Evolutionary conservation across 495 filamentous ascomycete genomes (phyloP), one percentile per base, ranked within the genome.

Genomic region (Achaetomiella virescens): DNA sequence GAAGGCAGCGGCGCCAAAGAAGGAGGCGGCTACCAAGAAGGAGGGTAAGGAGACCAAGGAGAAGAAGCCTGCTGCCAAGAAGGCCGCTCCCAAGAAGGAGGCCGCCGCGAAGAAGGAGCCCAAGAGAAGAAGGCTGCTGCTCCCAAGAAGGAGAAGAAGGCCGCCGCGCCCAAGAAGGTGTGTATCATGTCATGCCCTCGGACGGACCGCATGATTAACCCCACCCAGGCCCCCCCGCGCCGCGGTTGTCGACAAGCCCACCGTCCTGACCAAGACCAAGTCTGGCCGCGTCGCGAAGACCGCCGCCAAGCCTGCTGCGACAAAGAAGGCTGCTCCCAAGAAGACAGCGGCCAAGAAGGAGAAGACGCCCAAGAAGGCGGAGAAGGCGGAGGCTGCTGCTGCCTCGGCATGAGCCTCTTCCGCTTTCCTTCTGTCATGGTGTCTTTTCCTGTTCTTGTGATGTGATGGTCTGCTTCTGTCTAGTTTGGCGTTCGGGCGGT

Each of bases 281-380:
- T 87, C 90, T 20, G 90, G 91, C 17, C 86, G 91, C 54, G 86
- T 95, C 58, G 84, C 89, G 43, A 96, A 96, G 85, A 67, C 72
- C 6, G 48, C 78, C 3, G 67, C 74, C 40, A 74, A 78, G 72
- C 66, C 77, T 27, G 81, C 82, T 17, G 77, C 80, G 33, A 71
- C 81, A 21, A 84, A 87, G 68, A 81, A 90, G 81, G 80, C 81
- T 38, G 70, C 81, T 7, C 69, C 81, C 15, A 83, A 82, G 78
- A 84, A 85, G 72, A 83, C 82, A 49, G 72, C 82, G 29, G 68
- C 81, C 9, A 81, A 80, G 75, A 92, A 90, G 81, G 75, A 81
- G 66, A 81, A 82, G 58, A 68, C 79, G 11, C 67, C 81, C 20
- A 83, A 82, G 78, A 84, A 85, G 72, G 72, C 76, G 41, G 75